Evolutionary conservation across 2,329 filamentous ascomycete species (phyloP).

Genomic region (Plenodomus lindquistii): DNA sequence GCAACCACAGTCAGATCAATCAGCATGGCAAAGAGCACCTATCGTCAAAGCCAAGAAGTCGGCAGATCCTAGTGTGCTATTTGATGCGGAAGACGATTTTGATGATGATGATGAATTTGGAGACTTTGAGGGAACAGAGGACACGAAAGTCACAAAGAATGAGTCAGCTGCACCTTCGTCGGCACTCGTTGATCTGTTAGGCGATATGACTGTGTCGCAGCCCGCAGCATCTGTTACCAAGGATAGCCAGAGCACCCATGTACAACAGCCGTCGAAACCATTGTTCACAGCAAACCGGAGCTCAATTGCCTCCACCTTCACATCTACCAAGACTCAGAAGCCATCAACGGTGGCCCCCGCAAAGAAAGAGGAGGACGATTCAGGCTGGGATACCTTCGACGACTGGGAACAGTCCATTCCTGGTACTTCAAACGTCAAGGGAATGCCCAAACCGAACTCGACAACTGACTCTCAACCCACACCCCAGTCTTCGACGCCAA

Average conservation of each 20-base stretch:
- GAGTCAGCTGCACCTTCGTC: constrained; percentile 12
- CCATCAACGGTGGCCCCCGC: constrained; percentile 3
- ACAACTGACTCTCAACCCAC: constrained; percentile 1
- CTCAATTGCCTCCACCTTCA: constrained; percentile 17
- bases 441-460: constrained; percentile 4
- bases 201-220: constrained; percentile 30
- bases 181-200: constrained; percentile 32
- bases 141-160: constrained; percentile 1
- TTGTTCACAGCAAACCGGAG: constrained; percentile 11
- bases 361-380: constrained; percentile 24
- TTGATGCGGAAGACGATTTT: constrained; percentile 45
- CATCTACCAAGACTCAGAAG: constrained; percentile 10
- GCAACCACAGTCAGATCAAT: constrained; percentile 11
- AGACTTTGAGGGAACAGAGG: constrained; percentile 36
- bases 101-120: constrained; percentile 46
- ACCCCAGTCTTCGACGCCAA: constrained; percentile 4
- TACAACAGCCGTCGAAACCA: background rate
- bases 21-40: constrained; percentile 29
- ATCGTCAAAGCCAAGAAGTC: constrained; percentile 38
- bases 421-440: constrained; percentile 11
- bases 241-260: background rate
- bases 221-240: constrained; percentile 9
- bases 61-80: constrained; percentile 44
- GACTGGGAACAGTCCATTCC: constrained; percentile 46
- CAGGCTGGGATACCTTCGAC: constrained; percentile 54